Base-by-base conservation (phyloP, 1,284 basidiomycete species). In the Trichosporon sp. region DNA sequence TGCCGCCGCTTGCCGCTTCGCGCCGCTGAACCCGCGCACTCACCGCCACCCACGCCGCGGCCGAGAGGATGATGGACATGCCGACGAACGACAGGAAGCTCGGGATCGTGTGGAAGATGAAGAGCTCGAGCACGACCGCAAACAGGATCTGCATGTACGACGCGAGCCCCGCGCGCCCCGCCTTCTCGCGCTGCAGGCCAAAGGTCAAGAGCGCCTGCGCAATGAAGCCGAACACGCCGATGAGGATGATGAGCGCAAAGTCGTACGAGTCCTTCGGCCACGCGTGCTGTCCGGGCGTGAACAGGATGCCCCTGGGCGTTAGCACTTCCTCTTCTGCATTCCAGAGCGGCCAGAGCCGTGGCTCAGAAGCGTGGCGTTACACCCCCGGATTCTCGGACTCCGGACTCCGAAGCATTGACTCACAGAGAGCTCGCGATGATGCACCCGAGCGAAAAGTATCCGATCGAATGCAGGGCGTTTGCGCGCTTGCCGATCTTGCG, bases 401-500 rank as follows among this genome's bases (percentile, higher is more conserved):
- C 38, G 38, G 38, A 42, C 38, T 18, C 38, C 38, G 38, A 18
- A 42, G 15, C 38, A 9, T 4, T 12, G 13, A 76, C 77, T 66
- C 81, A 86, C 70, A 88, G 70, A 11, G 83, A 79, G 1, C 87
- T 85, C 1, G 87, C 86, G 47, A 90, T 79, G 2, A 89, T 86
- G 70, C 88, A 89, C 75, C 88, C 86, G 29, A 86, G 80, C 0
- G 90, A 88, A 76, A 91, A 92, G 68, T 87, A 89, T 2, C 86
- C 85, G 72, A 92, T 85, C n/a, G 87, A 86, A 77, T 93, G 91
- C 67, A 92, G 81, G 0, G 91, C 85, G 74, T 91, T 89, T 3
- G 91, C 91, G 0, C 89, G 86, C 71, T 87, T 89, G 1, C 91
- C 91, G 32, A 92, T 90, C 7, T 87, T 88, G 3, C 90, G 86